phyloP scores from a whole-genome alignment of 768 basidiomycete species.

The Tylopilus intermedius region DNA sequence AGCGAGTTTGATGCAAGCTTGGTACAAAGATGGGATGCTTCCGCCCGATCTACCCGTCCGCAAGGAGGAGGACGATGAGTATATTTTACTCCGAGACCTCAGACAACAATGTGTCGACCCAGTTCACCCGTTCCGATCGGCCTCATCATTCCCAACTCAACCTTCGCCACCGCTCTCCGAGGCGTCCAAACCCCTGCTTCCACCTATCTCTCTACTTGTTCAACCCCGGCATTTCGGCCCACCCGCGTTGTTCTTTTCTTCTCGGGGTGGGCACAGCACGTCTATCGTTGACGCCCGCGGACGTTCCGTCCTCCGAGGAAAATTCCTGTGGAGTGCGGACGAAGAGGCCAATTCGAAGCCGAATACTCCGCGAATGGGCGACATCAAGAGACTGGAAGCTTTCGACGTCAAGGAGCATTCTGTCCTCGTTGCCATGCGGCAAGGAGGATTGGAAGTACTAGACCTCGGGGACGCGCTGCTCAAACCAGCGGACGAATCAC shows the following conservation, averaged over 20 bases:
- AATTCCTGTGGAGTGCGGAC: conserved; percentile 74
- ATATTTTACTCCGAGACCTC: conserved; percentile 65
- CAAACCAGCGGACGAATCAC: conserved; percentile 75
- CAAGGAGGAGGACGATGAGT: conserved; percentile 68
- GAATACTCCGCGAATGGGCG: conserved; percentile 56
- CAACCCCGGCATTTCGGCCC: conserved; percentile 84
- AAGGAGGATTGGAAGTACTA: conserved; percentile 79
- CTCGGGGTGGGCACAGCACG: conserved; percentile 86
- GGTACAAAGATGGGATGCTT: conserved; percentile 81
- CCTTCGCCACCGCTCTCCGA: conserved; percentile 29
- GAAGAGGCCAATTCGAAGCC: conserved; percentile 40
- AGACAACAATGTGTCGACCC: conserved; percentile 77
- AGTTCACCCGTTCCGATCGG: conserved; percentile 63
- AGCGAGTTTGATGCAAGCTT: conserved; percentile 80
- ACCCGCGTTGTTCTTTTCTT: conserved; percentile 81
- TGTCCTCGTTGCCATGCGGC: conserved; percentile 79
- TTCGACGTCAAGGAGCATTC: conserved; percentile 74
- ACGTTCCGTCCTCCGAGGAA: conserved; percentile 75
- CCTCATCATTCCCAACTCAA: conserved; percentile 40
- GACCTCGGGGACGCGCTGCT: conserved; percentile 76
- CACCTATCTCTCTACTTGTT: conserved; percentile 69
- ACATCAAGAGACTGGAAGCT: conserved; percentile 78
- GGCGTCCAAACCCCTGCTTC: conserved; percentile 51
- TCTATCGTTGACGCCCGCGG: conserved; percentile 84
- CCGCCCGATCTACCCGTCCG: conserved; percentile 80